Conservation (phyloP, 73 alveolate genomes). For the Paramecium sexaurelia region DNA sequence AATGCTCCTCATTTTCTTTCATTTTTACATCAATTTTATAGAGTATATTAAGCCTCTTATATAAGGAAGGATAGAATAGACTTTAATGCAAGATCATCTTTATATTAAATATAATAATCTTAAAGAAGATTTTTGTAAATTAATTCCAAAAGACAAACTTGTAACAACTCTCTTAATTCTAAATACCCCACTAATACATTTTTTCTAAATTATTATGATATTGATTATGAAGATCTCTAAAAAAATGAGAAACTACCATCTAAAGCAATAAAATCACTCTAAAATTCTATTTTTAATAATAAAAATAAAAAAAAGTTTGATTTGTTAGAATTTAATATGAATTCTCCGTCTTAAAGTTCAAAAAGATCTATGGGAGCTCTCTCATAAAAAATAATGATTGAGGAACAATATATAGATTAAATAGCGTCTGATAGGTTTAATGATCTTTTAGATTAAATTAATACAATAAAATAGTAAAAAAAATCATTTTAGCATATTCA, state of each 20-base stretch:
- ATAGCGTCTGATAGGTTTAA: constrained; percentile 29
- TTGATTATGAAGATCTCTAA: neutral
- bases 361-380: neutral
- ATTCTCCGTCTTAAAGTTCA: neutral
- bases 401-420: neutral
- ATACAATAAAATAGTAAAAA: neutral
- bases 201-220: neutral
- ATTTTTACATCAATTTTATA: neutral
- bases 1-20: constrained; percentile 21
- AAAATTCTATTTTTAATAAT: neutral
- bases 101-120: neutral
- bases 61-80: neutral
- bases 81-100: neutral
- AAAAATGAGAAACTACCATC: neutral
- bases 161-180: neutral
- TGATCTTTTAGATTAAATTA: neutral
- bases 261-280: neutral
- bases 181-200: neutral
- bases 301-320: neutral
- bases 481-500: neutral
- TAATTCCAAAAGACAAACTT: neutral
- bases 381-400: neutral
- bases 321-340: neutral
- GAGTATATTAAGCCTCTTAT: neutral
- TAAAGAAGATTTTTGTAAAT: neutral